Evolutionary conservation across 176 grass and related monocot species (phyloP).

Genomic region (Dendrocalamus sinicus): DNA sequence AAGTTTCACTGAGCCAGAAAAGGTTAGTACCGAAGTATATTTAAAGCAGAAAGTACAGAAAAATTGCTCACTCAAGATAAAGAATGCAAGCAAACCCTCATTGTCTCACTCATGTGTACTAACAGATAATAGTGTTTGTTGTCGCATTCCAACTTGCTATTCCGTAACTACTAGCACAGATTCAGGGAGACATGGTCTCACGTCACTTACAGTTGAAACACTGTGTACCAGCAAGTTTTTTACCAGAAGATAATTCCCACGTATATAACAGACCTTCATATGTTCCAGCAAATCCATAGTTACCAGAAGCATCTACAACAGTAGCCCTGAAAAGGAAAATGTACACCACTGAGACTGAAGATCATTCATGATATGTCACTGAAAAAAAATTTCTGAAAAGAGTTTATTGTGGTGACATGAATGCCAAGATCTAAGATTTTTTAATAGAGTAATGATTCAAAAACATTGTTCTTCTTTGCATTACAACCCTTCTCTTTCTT

Average conservation of each 20-base stretch:
- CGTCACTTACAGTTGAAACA: slow-evolving; percentile 69
- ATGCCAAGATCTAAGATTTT: neutral
- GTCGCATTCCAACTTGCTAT: neutral
- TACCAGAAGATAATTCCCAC: slow-evolving; percentile 82
- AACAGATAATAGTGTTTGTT: slow-evolving; percentile 17
- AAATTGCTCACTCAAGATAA: neutral
- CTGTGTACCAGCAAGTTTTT: slow-evolving; percentile 47
- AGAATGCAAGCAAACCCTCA: neutral
- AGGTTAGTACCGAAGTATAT: too few species aligned
- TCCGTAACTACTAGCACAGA: neutral
- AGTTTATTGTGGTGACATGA: neutral
- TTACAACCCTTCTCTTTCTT: slow-evolving; percentile 23
- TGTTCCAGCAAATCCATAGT: slow-evolving; percentile 79
- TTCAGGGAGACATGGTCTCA: slow-evolving; percentile 6
- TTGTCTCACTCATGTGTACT: neutral
- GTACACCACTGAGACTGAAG: slow-evolving; percentile 5
- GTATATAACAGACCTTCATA: slow-evolving; percentile 70
- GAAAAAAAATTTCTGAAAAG: neutral
- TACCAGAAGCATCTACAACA: slow-evolving; percentile 60
- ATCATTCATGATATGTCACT: slow-evolving; percentile 19
- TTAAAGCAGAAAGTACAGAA: too few species aligned
- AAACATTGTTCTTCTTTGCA: slow-evolving; percentile 16
- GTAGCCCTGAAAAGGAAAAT: slow-evolving; percentile 64
- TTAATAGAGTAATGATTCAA: slow-evolving; percentile 14
- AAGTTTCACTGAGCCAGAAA: too few species aligned